These are phyloP conservation scores for Metschnikowia gelsemii DNA, from an alignment of 805 yeast genomes.

Conservation along the genomic window DNA sequence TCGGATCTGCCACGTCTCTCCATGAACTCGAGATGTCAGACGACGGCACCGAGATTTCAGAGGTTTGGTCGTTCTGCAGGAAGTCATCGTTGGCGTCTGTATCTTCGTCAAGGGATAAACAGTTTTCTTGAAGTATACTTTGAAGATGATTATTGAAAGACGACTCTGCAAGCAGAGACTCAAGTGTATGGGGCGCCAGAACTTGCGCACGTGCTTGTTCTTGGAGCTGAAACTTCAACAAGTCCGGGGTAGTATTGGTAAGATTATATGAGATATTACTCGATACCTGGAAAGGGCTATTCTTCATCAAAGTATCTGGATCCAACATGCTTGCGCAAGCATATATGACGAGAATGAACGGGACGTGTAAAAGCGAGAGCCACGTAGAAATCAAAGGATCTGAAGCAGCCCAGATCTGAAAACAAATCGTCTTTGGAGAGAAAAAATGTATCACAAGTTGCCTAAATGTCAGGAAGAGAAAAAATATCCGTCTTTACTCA, in stretches of 20 bases:
- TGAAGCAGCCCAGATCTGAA: too few species aligned
- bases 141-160: slow-evolving; percentile 39
- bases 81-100: slow-evolving; percentile 17
- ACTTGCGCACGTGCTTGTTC: slow-evolving; percentile 32
- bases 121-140: slow-evolving; percentile 10
- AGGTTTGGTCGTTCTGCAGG: slow-evolving; percentile 9
- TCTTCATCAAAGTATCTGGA: slow-evolving; percentile 35
- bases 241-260: slow-evolving; percentile 42
- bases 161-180: slow-evolving; percentile 27
- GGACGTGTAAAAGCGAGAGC: slow-evolving; percentile 1
- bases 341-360: background rate
- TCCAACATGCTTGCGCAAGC: slow-evolving; percentile 31
- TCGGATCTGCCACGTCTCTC: slow-evolving; percentile 12
- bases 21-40: slow-evolving; percentile 19
- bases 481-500: too few species aligned
- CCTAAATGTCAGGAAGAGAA: too few species aligned
- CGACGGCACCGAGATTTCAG: slow-evolving; percentile 21
- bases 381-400: background rate
- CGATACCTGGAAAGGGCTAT: slow-evolving; percentile 37
- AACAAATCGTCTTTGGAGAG: too few species aligned
- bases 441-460: too few species aligned
- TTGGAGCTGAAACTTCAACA: slow-evolving; percentile 44
- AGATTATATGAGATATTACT: slow-evolving; percentile 33
- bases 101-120: slow-evolving; percentile 16
- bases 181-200: slow-evolving; percentile 6